Evolutionary conservation across 805 yeast genomes (phyloP).

Genomic region (Candida krabiensis): DNA sequence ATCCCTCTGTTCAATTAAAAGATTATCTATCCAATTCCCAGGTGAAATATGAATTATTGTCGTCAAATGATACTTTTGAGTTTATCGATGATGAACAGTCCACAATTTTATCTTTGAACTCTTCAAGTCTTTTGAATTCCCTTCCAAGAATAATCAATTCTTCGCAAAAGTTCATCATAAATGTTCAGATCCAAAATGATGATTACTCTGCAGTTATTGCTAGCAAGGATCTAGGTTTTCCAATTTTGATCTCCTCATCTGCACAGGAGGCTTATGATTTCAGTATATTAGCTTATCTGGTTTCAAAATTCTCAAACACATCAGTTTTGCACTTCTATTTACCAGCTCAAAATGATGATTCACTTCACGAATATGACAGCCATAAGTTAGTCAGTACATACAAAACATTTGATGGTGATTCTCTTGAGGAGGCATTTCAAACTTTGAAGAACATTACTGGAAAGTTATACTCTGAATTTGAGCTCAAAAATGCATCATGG

Average conservation of each 20-base stretch:
- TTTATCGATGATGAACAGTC: conserved; percentile 40
- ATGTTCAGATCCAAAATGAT: conserved; percentile 53
- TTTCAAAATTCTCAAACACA: conserved; percentile 46
- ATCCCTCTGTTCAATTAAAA: conserved; percentile 9
- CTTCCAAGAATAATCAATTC: conserved; percentile 53
- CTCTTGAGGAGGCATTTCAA: conserved; percentile 34
- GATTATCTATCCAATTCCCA: not conserved
- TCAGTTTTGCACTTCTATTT: conserved; percentile 75
- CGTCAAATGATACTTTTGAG: conserved; percentile 54
- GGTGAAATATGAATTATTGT: conserved; percentile 18
- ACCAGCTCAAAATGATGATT: conserved; percentile 11
- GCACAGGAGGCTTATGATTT: conserved; percentile 52
- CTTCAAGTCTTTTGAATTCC: conserved; percentile 52
- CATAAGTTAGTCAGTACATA: conserved; percentile 9
- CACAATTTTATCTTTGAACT: conserved; percentile 50
- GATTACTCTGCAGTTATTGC: conserved; percentile 75
- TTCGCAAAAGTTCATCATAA: conserved; percentile 50
- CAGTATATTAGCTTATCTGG: conserved; percentile 57
- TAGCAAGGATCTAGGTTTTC: conserved; percentile 65
- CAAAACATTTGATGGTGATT: conserved; percentile 26
- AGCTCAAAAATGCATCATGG: conserved; percentile 32
- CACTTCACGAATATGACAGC: conserved; percentile 6
- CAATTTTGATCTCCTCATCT: conserved; percentile 66
- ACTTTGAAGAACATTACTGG: conserved; percentile 29
- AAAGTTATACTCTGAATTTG: conserved; percentile 39